These are phyloP conservation scores for Rhodotorula mucilaginosa DNA, from an alignment of 1,284 basidiomycete genomes.

Conservation along the genomic window DNA sequence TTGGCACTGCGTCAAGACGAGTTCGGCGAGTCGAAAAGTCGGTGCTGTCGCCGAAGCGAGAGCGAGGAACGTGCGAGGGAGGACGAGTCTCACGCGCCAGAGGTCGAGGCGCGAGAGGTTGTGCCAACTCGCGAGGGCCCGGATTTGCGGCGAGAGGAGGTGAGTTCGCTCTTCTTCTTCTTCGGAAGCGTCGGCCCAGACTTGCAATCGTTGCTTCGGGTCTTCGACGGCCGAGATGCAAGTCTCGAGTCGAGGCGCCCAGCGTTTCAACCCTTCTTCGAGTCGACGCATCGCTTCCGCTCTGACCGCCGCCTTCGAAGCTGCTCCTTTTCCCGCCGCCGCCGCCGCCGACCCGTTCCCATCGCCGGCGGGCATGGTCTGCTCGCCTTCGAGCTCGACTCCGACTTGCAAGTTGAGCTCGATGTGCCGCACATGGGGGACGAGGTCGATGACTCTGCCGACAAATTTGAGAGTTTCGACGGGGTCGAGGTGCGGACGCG, in stretches of 20 bases:
- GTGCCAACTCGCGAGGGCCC: constrained; percentile 6
- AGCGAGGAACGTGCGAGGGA: not conserved
- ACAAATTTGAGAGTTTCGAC: constrained; percentile 2
- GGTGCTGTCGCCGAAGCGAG: not conserved
- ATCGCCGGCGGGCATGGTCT: too few species aligned
- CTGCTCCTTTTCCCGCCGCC: too few species aligned
- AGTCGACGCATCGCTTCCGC: too few species aligned
- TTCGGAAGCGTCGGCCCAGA: not conserved
- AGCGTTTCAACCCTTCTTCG: not conserved
- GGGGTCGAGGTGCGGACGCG: constrained; percentile 4
- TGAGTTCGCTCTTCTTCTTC: too few species aligned
- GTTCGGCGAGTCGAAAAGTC: not conserved
- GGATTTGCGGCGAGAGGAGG: not conserved
- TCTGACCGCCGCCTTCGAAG: too few species aligned
- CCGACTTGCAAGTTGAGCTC: constrained; percentile 16
- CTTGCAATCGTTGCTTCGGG: constrained; percentile 9
- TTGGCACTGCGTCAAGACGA: constrained; percentile 7
- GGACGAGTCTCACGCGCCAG: constrained; percentile 18
- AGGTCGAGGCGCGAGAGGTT: constrained; percentile 18
- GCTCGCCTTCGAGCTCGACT: constrained; percentile 5
- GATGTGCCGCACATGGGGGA: not conserved
- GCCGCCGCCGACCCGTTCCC: too few species aligned
- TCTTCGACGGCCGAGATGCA: constrained; percentile 13
- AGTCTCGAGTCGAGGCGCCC: constrained; percentile 5
- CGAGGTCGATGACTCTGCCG: not conserved